Conservation (phyloP, 352 stramenopile species). For the Phytophthora fragariae region DNA sequence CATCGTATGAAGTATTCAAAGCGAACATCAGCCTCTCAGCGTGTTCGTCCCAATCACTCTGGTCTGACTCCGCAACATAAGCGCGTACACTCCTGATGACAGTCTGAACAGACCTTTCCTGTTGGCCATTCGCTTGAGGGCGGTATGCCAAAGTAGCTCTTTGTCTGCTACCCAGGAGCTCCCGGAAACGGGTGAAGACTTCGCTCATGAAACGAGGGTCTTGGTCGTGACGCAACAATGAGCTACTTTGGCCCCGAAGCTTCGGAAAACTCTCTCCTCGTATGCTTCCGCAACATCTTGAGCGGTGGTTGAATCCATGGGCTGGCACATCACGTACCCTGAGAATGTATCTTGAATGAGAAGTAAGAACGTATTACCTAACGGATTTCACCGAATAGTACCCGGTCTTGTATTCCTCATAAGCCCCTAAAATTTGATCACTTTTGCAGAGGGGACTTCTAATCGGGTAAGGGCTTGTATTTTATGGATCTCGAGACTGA, state of each 20-base stretch:
- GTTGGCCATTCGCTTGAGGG: conserved; percentile 44
- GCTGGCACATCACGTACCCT: conserved; percentile 29
- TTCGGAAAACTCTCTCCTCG: conserved; percentile 27
- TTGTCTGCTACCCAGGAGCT: conserved; percentile 30
- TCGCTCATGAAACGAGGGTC: conserved; percentile 37
- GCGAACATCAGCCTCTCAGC: conserved; percentile 34
- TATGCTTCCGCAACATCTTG: conserved; percentile 35
- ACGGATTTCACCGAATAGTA: too few relatives aligned
- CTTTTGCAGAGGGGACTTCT: too few relatives aligned
- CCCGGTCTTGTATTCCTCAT: too few relatives aligned
- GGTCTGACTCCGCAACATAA: conserved; percentile 27
- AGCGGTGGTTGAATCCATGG: background rate
- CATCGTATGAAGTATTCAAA: conserved; percentile 24
- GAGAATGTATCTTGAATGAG: conserved; percentile 11
- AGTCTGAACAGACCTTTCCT: conserved; percentile 39
- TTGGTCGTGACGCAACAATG: conserved; percentile 29
- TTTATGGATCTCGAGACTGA: too few relatives aligned
- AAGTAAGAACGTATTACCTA: conserved; percentile 5
- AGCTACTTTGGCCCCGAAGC: conserved; percentile 36
- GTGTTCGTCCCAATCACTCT: conserved; percentile 44
- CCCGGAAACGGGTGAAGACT: conserved; percentile 33
- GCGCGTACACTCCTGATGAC: conserved; percentile 26
- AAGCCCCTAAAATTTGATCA: too few relatives aligned
- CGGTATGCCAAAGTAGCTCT: conserved; percentile 40
- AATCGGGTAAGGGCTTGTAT: too few relatives aligned